Percentiles rank a stretch among this genome's conserved stretches.
Conservation (phyloP, 1,139 yeast species). For the Petasospora rhodanensis region DNA sequence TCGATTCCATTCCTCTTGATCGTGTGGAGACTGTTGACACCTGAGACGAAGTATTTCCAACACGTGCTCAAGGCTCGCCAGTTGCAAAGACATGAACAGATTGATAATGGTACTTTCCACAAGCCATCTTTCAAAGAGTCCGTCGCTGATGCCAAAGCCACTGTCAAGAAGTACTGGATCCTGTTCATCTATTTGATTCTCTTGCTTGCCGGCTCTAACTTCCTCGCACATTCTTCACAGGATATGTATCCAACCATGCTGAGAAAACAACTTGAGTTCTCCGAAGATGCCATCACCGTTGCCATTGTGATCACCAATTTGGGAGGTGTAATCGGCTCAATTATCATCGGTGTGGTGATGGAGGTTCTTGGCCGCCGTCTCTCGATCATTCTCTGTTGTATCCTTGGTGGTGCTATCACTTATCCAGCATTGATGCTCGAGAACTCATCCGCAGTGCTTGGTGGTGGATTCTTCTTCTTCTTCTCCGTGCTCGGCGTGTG, state of each 20-base stretch:
- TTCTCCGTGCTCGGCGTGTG: slow-evolving; percentile 53
- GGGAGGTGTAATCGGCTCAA: slow-evolving; percentile 47
- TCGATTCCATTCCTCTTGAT: slow-evolving; percentile 42
- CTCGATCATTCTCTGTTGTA: slow-evolving; percentile 37
- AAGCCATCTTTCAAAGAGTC: slow-evolving; percentile 15
- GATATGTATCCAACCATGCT: slow-evolving; percentile 49
- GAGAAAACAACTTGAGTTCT: slow-evolving; percentile 36
- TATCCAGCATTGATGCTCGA: slow-evolving; percentile 47
- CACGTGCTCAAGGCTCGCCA: slow-evolving; percentile 25
- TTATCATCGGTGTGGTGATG: slow-evolving; percentile 39
- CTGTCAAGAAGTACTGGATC: slow-evolving; percentile 23
- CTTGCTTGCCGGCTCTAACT: slow-evolving; percentile 47
- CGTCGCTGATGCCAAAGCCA: slow-evolving; percentile 22
- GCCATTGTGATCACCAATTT: slow-evolving; percentile 43
- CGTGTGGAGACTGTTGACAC: slow-evolving; percentile 38
- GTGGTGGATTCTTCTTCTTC: slow-evolving; percentile 49
- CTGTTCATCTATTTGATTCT: slow-evolving; percentile 40
- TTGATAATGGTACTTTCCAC: slow-evolving; percentile 28
- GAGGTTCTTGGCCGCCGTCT: slow-evolving; percentile 46
- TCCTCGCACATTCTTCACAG: slow-evolving; percentile 52
- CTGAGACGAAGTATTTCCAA: slow-evolving; percentile 35
- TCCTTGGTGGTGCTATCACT: slow-evolving; percentile 46
- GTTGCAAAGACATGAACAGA: slow-evolving; percentile 32
- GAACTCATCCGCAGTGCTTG: slow-evolving; percentile 36
- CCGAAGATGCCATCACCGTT: slow-evolving; percentile 39